phyloP scores from a whole-genome alignment of 257 asterid species.

The Asclepias syriaca region DNA sequence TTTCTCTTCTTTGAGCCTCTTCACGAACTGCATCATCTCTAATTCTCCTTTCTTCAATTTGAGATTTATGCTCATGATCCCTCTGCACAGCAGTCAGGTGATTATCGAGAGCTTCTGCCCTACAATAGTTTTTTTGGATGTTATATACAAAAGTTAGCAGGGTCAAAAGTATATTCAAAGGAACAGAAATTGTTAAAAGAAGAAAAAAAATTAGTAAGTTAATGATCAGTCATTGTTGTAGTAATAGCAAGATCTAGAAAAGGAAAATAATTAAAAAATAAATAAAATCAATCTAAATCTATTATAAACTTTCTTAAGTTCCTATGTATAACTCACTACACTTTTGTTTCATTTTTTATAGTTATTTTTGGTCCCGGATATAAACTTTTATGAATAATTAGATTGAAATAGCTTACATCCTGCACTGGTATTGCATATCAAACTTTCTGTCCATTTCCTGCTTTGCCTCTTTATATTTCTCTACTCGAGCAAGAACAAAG shows the following conservation, averaged over 20 bases:
- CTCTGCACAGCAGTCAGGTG: constrained; percentile 81
- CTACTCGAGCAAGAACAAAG: constrained; percentile 34
- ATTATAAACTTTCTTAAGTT: background rate
- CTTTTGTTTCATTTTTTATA: background rate
- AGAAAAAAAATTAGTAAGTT: background rate
- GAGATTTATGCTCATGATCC: constrained; percentile 84
- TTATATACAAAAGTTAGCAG: background rate
- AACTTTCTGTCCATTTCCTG: constrained; percentile 59
- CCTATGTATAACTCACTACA: background rate
- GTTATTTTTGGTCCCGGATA: background rate
- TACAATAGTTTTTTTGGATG: constrained; percentile 21
- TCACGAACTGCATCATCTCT: constrained; percentile 88
- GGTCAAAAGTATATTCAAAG: background rate
- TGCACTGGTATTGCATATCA: constrained; percentile 71
- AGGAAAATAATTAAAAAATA: too few relatives aligned
- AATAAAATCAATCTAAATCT: background rate
- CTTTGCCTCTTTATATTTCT: constrained; percentile 43
- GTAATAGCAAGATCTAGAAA: background rate
- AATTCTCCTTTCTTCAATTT: constrained; percentile 80
- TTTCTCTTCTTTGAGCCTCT: constrained; percentile 82
- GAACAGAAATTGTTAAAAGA: background rate
- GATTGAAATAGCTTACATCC: constrained; percentile 46
- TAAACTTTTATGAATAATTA: background rate
- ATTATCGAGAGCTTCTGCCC: constrained; percentile 94
- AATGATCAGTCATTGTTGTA: background rate